Percentiles rank a stretch among this genome's conserved stretches.
These are phyloP conservation scores for California macrophylla DNA, from an alignment of 441 rosid genomes.

Conservation along the genomic window DNA sequence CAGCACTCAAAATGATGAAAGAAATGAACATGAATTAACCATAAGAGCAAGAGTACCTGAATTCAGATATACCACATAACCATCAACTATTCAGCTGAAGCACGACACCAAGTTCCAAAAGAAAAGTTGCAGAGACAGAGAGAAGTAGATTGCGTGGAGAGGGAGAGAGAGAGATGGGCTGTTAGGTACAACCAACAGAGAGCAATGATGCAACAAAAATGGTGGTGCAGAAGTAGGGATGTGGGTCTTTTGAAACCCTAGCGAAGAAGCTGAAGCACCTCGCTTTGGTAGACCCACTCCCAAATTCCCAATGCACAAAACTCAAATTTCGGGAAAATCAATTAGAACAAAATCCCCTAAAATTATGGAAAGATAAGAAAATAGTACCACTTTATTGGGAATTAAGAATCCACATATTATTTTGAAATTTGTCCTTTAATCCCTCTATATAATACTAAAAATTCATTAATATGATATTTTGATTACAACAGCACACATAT, in stretches of 20 bases:
- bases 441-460: too few species aligned
- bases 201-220: background rate
- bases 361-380: background rate
- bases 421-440: too few species aligned
- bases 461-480: too few species aligned
- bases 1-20: background rate
- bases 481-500: too few species aligned
- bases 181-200: background rate
- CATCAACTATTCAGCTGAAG: background rate
- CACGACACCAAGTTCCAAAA: background rate
- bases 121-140: background rate
- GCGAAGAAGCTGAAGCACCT: constrained; percentile 12
- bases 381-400: too few species aligned
- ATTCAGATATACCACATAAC: background rate
- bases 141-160: background rate
- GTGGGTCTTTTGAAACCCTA: constrained; percentile 6
- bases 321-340: constrained; percentile 1
- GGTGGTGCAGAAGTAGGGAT: background rate
- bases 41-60: background rate
- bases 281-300: background rate
- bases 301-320: background rate
- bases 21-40: background rate
- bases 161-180: background rate
- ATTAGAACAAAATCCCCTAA: background rate
- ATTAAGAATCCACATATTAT: too few species aligned